Evolutionary conservation across 2,329 filamentous ascomycete species (phyloP), one percentile per base, ranked within the genome.

Genomic region (Colletotrichum sp.): DNA sequence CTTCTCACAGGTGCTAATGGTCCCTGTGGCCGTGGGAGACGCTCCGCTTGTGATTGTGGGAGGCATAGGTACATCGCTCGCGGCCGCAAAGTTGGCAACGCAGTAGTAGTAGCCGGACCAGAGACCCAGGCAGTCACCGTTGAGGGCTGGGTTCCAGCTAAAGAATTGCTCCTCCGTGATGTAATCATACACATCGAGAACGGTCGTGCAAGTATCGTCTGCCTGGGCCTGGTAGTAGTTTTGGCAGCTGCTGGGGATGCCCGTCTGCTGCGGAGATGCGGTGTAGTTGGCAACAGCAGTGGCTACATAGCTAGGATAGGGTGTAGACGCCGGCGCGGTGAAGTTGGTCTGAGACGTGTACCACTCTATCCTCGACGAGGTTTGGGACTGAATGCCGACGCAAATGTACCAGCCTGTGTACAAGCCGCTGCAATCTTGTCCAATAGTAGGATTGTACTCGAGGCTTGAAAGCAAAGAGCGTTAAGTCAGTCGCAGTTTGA

Each of bases 131-230:
- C 79, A 81, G 74, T 81, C 79, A 16, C 74, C 71, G 6, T 75
- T 39, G 4, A 81, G 77, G 5, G 61, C 76, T 2, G 80, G 78
- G 68, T 83, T 81, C 81, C 80, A 82, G 12, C 62, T 52, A 13
- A 81, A 78, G 66, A 84, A 81, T 62, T 82, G 77, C 13, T 77
- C 74, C 16, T 78, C 28, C 5, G 79, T 77, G 71, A 83, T 77
- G 22, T 61, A 70, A 32, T 36, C 28, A 58, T 79, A 76, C 18
- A n/a, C n/a, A 7, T 73, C 65, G 1, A 67, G 72, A 9, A 79
- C 28, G 6, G 77, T 28, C 13, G 68, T 32, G 43, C 78, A 79
- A 5, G 64, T 78, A 34, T 79, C 71, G 12, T 67, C 70, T 30
- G 60, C 28, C n/a, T 18, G n/a, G n/a, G 68, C 71, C 25, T 76